These are phyloP conservation scores for Umbelopsis vinacea DNA, from an alignment of 192 early-diverging fungal genomes.

Conservation along the genomic window DNA sequence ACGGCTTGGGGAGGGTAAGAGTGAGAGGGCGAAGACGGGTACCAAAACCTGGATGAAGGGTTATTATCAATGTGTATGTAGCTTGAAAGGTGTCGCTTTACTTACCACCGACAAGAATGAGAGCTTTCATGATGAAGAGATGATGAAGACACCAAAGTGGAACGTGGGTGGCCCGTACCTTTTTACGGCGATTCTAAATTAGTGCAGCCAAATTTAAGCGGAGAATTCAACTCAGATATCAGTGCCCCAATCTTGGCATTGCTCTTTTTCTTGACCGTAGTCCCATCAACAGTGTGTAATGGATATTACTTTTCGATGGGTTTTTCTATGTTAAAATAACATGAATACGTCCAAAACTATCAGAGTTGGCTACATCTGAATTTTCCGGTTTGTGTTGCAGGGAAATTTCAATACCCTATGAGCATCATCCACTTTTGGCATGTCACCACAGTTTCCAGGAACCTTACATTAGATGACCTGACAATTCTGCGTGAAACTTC, in stretches of 20 bases:
- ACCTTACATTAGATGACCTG: no score
- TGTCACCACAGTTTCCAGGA: no score
- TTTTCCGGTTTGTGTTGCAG: background rate
- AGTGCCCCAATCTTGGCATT: background rate
- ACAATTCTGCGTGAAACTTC: no score
- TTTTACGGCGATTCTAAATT: constrained; percentile 10
- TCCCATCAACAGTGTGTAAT: no score
- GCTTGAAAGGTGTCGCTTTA: background rate
- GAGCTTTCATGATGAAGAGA: constrained; percentile 70
- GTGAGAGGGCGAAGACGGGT: constrained; percentile 98
- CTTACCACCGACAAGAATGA: constrained; percentile 83
- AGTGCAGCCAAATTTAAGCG: constrained; percentile 3
- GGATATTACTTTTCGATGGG: no score
- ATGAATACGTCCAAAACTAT: no score
- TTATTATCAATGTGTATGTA: background rate
- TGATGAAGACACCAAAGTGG: constrained; percentile 19
- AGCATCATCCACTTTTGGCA: background rate
- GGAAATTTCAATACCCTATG: background rate
- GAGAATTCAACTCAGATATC: background rate
- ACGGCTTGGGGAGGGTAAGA: constrained; percentile 94
- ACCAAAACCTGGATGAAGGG: constrained; percentile 79
- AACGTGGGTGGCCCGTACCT: constrained; percentile 15
- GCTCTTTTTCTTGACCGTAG: background rate
- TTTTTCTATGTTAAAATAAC: no score
- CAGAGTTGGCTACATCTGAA: no score